Evolutionary conservation across 1,139 yeast genomes (phyloP).

Genomic region (Geotrichum histeridarum): DNA sequence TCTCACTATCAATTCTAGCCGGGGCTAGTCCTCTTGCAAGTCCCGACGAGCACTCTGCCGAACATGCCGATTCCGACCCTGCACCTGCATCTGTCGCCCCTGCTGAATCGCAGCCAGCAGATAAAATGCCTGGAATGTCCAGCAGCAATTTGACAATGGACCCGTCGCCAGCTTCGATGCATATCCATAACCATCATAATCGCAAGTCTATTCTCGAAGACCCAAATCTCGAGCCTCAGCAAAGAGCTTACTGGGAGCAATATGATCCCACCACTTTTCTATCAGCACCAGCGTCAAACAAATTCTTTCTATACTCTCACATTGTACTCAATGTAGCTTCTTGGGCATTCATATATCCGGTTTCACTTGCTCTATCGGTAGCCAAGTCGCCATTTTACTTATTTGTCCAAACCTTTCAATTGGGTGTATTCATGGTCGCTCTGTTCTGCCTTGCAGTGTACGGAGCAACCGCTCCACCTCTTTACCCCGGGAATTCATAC

Average conservation of each 20-base stretch:
- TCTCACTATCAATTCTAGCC: too few species aligned
- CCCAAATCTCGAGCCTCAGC: constrained; percentile 64
- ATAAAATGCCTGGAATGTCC: too few species aligned
- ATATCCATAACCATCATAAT: constrained; percentile 41
- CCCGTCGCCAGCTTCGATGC: constrained; percentile 35
- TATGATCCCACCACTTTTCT: constrained; percentile 80
- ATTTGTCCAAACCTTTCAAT: constrained; percentile 51
- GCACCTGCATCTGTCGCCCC: too few species aligned
- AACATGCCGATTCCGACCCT: too few species aligned
- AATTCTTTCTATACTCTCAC: constrained; percentile 56
- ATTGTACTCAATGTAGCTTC: constrained; percentile 45
- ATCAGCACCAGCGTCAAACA: constrained; percentile 45
- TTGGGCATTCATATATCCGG: constrained; percentile 61
- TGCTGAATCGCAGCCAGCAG: too few species aligned
- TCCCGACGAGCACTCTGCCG: too few species aligned
- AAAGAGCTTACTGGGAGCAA: constrained; percentile 67
- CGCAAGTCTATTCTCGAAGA: constrained; percentile 69
- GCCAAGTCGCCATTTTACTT: constrained; percentile 55
- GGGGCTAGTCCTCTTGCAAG: too few species aligned
- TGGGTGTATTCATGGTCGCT: constrained; percentile 46
- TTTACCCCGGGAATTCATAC: constrained; percentile 77
- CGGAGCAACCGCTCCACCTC: constrained; percentile 51
- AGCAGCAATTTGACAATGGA: constrained; percentile 20
- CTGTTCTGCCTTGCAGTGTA: constrained; percentile 58
- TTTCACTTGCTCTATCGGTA: constrained; percentile 60